Conservation (phyloP, 2,329 filamentous ascomycete species). For the Cladorrhinum sp. region DNA sequence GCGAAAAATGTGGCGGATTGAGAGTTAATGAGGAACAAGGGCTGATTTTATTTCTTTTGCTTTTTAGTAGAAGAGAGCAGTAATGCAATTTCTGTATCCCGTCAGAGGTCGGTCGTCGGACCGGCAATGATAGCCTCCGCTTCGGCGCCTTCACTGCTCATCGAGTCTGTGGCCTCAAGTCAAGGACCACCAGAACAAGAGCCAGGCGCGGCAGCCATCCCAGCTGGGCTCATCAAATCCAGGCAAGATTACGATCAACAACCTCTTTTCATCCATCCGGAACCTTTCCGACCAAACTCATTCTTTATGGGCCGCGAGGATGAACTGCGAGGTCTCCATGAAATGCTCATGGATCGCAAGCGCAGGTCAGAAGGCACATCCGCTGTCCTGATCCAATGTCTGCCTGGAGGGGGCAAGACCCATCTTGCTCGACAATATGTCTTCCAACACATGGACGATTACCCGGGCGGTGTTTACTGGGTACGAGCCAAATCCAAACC, state of each 20-base stretch:
- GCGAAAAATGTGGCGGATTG: not conserved
- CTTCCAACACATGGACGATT: conserved; percentile 56
- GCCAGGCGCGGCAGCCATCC: not conserved
- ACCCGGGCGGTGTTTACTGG: conserved; percentile 68
- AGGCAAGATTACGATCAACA: conserved; percentile 13
- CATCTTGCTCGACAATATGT: conserved; percentile 67
- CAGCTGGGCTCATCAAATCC: not conserved
- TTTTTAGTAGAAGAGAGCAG: conserved; percentile 20
- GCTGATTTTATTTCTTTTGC: conserved; percentile 26
- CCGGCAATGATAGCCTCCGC: conserved; percentile 2
- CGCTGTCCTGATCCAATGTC: conserved; percentile 61
- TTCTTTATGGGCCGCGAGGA: conserved; percentile 60
- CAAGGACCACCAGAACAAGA: not conserved
- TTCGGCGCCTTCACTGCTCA: conserved; percentile 11
- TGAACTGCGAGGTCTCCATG: conserved; percentile 57
- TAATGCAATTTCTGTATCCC: conserved; percentile 16
- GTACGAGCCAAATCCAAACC: conserved; percentile 59
- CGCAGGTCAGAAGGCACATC: conserved; percentile 56
- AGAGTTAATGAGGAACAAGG: conserved; percentile 9
- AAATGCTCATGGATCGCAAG: conserved; percentile 55
- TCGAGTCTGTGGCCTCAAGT: conserved; percentile 1
- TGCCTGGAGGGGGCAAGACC: conserved; percentile 66
- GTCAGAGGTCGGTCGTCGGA: conserved; percentile 7
- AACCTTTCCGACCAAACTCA: conserved; percentile 60
- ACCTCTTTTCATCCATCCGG: conserved; percentile 45